Conservation (phyloP, 371 early-diverging fungal genomes). For the Rhizopus microsporus region DNA sequence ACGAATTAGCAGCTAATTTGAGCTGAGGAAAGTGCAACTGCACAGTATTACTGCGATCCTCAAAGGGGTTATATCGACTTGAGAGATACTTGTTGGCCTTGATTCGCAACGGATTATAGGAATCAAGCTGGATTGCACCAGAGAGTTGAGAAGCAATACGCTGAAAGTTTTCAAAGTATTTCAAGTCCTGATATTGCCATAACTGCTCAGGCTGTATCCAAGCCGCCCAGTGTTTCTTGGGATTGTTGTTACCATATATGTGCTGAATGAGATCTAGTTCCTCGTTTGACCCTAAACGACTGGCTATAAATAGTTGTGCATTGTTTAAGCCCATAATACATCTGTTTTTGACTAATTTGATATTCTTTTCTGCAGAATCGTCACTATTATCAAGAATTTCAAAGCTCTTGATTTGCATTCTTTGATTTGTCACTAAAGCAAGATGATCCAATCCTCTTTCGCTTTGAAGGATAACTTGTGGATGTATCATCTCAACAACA, state of each 20-base stretch:
- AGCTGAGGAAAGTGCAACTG: slow-evolving; percentile 65
- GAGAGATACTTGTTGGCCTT: slow-evolving; percentile 18
- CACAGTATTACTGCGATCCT: slow-evolving; percentile 51
- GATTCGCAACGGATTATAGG: slow-evolving; percentile 69
- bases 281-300: slow-evolving; percentile 46
- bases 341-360: slow-evolving; percentile 63
- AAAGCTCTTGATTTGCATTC: slow-evolving; percentile 54
- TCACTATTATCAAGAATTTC: slow-evolving; percentile 45
- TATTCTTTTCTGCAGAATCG: slow-evolving; percentile 26
- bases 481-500: slow-evolving; percentile 59
- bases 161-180: slow-evolving; percentile 50
- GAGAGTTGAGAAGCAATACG: slow-evolving; percentile 68
- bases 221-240: slow-evolving; percentile 68
- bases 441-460: slow-evolving; percentile 19
- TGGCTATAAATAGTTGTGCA: slow-evolving; percentile 65
- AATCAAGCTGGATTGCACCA: slow-evolving; percentile 68
- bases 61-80: slow-evolving; percentile 26
- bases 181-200: slow-evolving; percentile 30
- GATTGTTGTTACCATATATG: slow-evolving; percentile 42
- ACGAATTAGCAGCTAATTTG: slow-evolving; percentile 60
- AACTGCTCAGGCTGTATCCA: slow-evolving; percentile 89
- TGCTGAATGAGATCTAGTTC: slow-evolving; percentile 33
- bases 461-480: slow-evolving; percentile 63
- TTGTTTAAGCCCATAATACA: slow-evolving; percentile 40
- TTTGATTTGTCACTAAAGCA: slow-evolving; percentile 59